A percentile compares a stretch with the other conserved stretches of the same genome.
These are phyloP conservation scores for Pistacia integerrima DNA, from an alignment of 345 rosid species.

Conservation along the genomic window DNA sequence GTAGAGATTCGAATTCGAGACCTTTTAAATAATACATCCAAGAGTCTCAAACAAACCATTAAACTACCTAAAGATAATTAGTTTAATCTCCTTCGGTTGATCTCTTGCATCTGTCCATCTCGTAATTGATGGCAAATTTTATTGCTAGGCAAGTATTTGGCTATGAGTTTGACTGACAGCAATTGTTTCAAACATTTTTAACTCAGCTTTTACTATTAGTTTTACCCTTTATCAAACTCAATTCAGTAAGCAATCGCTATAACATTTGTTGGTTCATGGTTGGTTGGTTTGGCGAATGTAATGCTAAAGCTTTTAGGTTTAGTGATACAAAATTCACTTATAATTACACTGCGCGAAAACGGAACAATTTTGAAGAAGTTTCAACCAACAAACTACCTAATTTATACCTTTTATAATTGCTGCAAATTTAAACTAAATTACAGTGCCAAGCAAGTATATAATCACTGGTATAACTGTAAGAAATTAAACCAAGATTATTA, in stretches of 20 bases:
- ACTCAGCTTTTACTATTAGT: neutral
- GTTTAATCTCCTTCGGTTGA: too few species aligned
- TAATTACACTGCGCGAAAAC: neutral
- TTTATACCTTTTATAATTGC: neutral
- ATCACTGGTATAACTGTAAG: constrained; percentile 18
- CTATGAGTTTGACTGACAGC: too few species aligned
- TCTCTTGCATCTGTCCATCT: too few species aligned
- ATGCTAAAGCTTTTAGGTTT: too few species aligned
- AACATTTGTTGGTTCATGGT: too few species aligned
- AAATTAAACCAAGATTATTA: constrained; percentile 34
- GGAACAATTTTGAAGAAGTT: neutral
- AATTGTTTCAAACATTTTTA: neutral
- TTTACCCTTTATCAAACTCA: too few species aligned
- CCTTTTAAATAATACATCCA: too few species aligned
- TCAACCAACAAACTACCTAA: neutral
- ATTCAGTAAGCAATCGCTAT: neutral
- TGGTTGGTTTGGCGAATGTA: neutral
- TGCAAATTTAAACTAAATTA: constrained; percentile 10
- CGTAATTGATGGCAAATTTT: too few species aligned
- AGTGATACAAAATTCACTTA: neutral
- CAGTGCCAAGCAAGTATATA: constrained; percentile 13
- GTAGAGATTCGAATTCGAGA: too few species aligned
- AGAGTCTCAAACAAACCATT: too few species aligned
- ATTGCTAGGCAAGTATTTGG: too few species aligned
- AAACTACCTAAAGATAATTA: too few species aligned